phyloP scores from a whole-genome alignment of 2,329 filamentous ascomycete genomes.

The Nakataea oryzae region DNA sequence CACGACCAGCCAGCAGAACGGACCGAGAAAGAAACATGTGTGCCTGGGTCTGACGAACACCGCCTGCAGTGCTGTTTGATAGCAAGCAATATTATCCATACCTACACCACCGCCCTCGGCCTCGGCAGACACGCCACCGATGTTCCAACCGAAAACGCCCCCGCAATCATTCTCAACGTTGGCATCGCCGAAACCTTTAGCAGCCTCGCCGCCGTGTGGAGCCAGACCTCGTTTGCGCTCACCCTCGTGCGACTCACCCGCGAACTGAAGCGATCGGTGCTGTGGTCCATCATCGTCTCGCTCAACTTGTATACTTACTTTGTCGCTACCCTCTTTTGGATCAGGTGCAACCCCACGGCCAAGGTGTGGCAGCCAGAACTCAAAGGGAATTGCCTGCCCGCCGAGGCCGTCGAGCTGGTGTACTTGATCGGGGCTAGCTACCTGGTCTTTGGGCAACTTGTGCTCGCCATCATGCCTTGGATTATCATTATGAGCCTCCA shows the following conservation, averaged over 20 bases:
- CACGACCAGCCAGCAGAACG: no score
- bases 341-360: conserved; percentile 4
- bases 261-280: background rate
- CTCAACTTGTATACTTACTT: conserved; percentile 12
- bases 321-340: conserved; percentile 7
- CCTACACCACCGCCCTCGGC: background rate
- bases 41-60: no score
- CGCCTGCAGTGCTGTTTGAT: background rate
- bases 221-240: conserved; percentile 6
- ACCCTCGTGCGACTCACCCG: conserved; percentile 5
- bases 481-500: conserved; percentile 16
- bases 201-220: conserved; percentile 4
- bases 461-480: conserved; percentile 17
- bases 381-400: conserved; percentile 9
- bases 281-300: conserved; percentile 3
- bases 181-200: conserved; percentile 6
- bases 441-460: conserved; percentile 18
- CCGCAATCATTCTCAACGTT: background rate
- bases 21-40: no score
- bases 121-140: background rate
- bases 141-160: no score
- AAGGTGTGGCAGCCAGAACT: conserved; percentile 5
- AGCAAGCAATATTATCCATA: background rate
- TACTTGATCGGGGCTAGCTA: conserved; percentile 15
- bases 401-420: conserved; percentile 11